Conservation (phyloP, 352 stramenopile species). For the Phytophthora aleatoria region DNA sequence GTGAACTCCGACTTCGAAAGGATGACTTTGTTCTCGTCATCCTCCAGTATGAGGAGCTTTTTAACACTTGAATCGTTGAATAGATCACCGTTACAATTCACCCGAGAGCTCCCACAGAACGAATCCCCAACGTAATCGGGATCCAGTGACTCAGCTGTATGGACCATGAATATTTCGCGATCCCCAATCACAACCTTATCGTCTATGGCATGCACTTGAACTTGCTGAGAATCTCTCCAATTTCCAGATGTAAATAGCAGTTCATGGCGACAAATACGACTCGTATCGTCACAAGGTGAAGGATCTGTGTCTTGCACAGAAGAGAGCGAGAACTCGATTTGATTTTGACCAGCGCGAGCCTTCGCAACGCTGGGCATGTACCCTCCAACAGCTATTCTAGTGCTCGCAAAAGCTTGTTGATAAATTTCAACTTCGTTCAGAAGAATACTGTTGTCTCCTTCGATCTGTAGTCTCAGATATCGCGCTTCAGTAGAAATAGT, state of each 20-base stretch:
- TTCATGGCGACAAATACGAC: slow-evolving; percentile 57
- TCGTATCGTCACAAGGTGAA: slow-evolving; percentile 40
- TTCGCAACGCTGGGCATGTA: slow-evolving; percentile 57
- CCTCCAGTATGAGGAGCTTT: slow-evolving; percentile 50
- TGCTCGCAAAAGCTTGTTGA: slow-evolving; percentile 60
- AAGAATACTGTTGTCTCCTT: slow-evolving; percentile 59
- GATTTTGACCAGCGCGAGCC: slow-evolving; percentile 40
- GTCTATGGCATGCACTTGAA: slow-evolving; percentile 49
- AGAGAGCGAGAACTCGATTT: slow-evolving; percentile 45
- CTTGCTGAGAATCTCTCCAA: slow-evolving; percentile 44
- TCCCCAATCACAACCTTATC: slow-evolving; percentile 61
- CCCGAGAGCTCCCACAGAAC: slow-evolving; percentile 22
- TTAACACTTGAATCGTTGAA: slow-evolving; percentile 66
- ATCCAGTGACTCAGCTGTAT: slow-evolving; percentile 53
- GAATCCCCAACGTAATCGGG: slow-evolving; percentile 45
- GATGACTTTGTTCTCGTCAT: slow-evolving; percentile 68
- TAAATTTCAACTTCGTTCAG: slow-evolving; percentile 74
- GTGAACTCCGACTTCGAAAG: slow-evolving; percentile 48
- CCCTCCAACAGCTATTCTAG: slow-evolving; percentile 49
- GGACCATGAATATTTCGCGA: slow-evolving; percentile 51
- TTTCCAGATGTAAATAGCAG: slow-evolving; percentile 62
- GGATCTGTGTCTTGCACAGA: slow-evolving; percentile 22
- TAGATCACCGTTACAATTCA: slow-evolving; percentile 35
- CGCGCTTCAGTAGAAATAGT: slow-evolving; percentile 37
- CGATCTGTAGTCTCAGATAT: slow-evolving; percentile 60